Evolutionary conservation across 345 rosid genomes (phyloP), one percentile per base, ranked within the genome.

Genomic region (Lepidium africanum): DNA sequence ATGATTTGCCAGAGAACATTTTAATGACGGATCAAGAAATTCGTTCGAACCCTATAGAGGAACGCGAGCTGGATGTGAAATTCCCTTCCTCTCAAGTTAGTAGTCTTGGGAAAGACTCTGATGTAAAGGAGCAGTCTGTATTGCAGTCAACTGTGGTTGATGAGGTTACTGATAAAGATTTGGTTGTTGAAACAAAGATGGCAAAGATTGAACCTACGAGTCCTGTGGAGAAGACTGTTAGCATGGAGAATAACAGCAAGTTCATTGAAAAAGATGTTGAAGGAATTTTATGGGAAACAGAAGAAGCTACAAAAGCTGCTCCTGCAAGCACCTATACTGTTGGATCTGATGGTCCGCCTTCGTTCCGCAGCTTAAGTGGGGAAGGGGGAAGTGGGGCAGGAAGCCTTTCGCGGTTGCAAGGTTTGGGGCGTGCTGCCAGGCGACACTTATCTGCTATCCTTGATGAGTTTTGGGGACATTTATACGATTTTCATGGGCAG

Each of bases 351-450:
- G 98, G 91, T 27, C 96, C 94, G 2, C 84, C 83, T 69, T 91
- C 99, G 65, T 83, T 84, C 33, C 87, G 88, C 82, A 89, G 94
- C 82, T 84, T 86, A 62, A 79, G 87, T 62, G 87, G 98, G 73
- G 99, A 89, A 12, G 83, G 82, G 59, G 99, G 93, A 52, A 89
- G 78, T 81, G 88, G 92, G 71, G 64, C 81, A 27, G 99, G 93
- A 55, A 91, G 98, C 74, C 96, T 95, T 71, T 89, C 97, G 27
- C 87, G 93, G 80, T 81, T 95, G 78, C 90, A 85, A 69, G 99
- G 98, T 51, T 72, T 95, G 68, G 99, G 99, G 9, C 96, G 99
- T 65, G 96, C 97, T 62, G 96, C 99, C 3, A 81, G 98, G 76
- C 85, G 92, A 32, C 94, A 95, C 55, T 68, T 95, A 70, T 85